Base-by-base conservation (phyloP, 345 rosid genomes). In the Corymbia maculata region DNA sequence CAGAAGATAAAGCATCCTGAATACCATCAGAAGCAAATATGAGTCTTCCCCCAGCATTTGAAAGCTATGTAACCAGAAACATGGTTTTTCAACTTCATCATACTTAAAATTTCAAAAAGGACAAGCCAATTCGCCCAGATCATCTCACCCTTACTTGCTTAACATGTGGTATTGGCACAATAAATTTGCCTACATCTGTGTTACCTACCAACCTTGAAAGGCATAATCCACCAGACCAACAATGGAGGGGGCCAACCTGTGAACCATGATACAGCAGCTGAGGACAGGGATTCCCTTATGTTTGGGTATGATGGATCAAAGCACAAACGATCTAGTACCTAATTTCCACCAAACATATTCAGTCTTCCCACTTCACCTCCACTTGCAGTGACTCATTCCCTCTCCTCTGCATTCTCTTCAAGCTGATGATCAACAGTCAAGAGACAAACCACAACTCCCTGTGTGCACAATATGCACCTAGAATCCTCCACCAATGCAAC, bases 331-430 rank as follows among this genome's bases (percentile, higher is more conserved):
- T 42, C 82, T 75, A 9, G 82, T 91, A 98, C 99, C 98, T 95
- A 97, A 92, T 95, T 98, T 89, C 98, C 98, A 79, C 98, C 98
- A 82, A 94, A 98, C 90, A 96, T 92, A 91, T 94, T 98, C 87
- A 98, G 97, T 90, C 99, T 95, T 91, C 99, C 99, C 32, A 98
- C 99, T 94, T 98, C 99, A 89, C 99, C 99, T 22, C 99, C 99
- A 91, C 99, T 95, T 86, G 99, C 99, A 93, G 99, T 98, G 89
- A 98, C 96, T 80, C 99, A 98, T 92, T 97, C 99, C 91, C 99
- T 94, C 93, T 98, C 99, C 93, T 96, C 98, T 44, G 80, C 98
- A 92, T 98, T 98, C 92, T 98, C 99, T 92, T 98, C 98, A 36
- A 98, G 94, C 92, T 95, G 93, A 89, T 98, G 99, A 92, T 97